Conservation (phyloP, 257 asterid species). For the Salvia hispanica region DNA sequence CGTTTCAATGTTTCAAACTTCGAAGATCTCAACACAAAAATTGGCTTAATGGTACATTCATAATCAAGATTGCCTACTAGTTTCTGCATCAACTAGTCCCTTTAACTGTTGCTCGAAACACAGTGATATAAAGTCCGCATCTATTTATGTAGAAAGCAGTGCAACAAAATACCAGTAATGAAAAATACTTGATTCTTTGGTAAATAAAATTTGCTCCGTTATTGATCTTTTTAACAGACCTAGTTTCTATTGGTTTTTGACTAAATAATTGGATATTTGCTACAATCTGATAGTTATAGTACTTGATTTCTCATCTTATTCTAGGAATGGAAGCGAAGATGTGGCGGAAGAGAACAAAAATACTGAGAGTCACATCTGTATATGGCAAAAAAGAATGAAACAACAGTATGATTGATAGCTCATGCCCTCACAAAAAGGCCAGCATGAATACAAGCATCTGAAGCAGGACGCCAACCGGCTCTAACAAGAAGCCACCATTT, state of each 20-base stretch:
- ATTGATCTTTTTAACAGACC: not conserved
- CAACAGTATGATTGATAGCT: conserved; percentile 12
- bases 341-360: conserved; percentile 7
- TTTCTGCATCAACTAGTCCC: conserved; percentile 9
- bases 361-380: conserved; percentile 9
- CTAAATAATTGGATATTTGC: not conserved
- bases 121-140: not conserved
- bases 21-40: not conserved
- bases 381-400: conserved; percentile 37
- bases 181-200: not conserved
- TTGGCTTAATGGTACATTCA: not conserved
- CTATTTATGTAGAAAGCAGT: not conserved
- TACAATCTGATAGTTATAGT: not conserved
- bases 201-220: not conserved
- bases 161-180: not conserved
- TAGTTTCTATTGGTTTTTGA: not conserved
- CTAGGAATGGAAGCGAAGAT: conserved; percentile 22
- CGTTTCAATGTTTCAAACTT: not conserved
- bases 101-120: not conserved
- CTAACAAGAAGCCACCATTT: conserved; percentile 31
- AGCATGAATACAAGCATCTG: conserved; percentile 38
- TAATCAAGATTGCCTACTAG: not conserved
- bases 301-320: conserved; percentile 18
- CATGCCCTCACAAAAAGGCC: conserved; percentile 33
- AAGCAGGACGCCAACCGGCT: conserved; percentile 34